phyloP scores from a whole-genome alignment of 495 filamentous ascomycete species.

The Mycothermus thermophilus region DNA sequence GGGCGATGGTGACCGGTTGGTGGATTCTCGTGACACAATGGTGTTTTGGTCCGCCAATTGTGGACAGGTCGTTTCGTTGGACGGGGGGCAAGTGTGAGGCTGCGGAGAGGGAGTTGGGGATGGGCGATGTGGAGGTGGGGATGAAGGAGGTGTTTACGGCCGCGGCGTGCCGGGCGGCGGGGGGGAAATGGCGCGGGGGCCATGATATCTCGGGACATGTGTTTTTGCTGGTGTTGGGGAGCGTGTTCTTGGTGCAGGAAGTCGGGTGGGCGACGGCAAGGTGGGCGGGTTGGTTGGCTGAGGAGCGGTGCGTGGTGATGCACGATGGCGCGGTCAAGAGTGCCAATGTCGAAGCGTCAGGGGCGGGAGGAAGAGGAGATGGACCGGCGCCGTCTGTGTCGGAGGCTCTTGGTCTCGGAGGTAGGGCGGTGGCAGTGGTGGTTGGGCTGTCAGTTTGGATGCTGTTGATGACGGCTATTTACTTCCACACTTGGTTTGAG shows the following conservation, averaged over 20 bases:
- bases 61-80: slow-evolving; percentile 68
- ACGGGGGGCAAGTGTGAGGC: slow-evolving; percentile 71
- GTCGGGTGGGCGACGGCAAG: slow-evolving; percentile 46
- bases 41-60: slow-evolving; percentile 84
- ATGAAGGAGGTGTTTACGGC: slow-evolving; percentile 47
- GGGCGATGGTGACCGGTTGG: slow-evolving; percentile 53
- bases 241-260: slow-evolving; percentile 68
- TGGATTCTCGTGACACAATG: slow-evolving; percentile 84
- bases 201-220: slow-evolving; percentile 94
- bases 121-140: slow-evolving; percentile 6
- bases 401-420: slow-evolving; percentile 27
- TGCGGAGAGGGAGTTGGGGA: slow-evolving; percentile 16
- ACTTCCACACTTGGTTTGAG: slow-evolving; percentile 97
- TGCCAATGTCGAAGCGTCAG: slow-evolving; percentile 28
- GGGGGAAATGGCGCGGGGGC: slow-evolving; percentile 75
- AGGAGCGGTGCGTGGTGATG: slow-evolving; percentile 47
- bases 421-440: slow-evolving; percentile 36
- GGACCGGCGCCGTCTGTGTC: slow-evolving; percentile 8
- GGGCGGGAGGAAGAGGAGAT: slow-evolving; percentile 16
- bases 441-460: slow-evolving; percentile 73
- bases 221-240: slow-evolving; percentile 76
- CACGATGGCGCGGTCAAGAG: slow-evolving; percentile 43
- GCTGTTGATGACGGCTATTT: slow-evolving; percentile 93
- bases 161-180: slow-evolving; percentile 67
- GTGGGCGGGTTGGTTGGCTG: slow-evolving; percentile 20